Evolutionary conservation across 2,329 filamentous ascomycete species (phyloP), one percentile per base, ranked within the genome.

Genomic region (Fusarium sp.): DNA sequence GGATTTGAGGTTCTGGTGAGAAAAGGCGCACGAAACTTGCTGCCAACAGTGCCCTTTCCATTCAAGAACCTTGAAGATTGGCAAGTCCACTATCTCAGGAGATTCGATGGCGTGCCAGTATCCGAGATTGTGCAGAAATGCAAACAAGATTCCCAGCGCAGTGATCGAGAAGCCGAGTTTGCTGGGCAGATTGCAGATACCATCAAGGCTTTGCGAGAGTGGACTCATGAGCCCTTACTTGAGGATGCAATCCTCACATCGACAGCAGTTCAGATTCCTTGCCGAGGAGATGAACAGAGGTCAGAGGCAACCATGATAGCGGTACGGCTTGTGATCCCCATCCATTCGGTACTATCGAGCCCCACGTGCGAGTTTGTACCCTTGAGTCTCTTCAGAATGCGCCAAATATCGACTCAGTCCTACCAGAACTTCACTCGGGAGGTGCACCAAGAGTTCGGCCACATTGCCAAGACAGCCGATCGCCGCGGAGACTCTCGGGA

Each of bases 1-100:
- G 85, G 85, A 7, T 91, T 90, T 61, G 86, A 90, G 60, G 80
- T 91, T 6, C 77, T 91, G 12, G 87, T 88, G 15, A 80, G 81
- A 46, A 83, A 80, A 40, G 78, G 80, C 7, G 79, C 81, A 7
- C 81, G 82, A 19, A 86, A 88, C 61, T 77, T 88, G 46, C 78
- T 91, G 1, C 89, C 89, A 2, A 84, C 84, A 2, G 77, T 85
- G 40, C 79, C 81, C 15, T 71, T 91, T 56, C 79, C 83, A 0
- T 71, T 86, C 7, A 76, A 81, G 11, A 76, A 76, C 0, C 77
- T 91, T 1, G 81, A 87, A 43, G 69, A 79, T 4, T 82, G 81
- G 73, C 86, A 91, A 42, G 58, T 82, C 8, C 80, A 83, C 2
- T 81, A 88, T 62, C 77, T 88, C 29, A 76, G 77, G 51, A 78